Base-by-base conservation (phyloP, 2,329 filamentous ascomycete species). In the Lecanicillium sp. region DNA sequence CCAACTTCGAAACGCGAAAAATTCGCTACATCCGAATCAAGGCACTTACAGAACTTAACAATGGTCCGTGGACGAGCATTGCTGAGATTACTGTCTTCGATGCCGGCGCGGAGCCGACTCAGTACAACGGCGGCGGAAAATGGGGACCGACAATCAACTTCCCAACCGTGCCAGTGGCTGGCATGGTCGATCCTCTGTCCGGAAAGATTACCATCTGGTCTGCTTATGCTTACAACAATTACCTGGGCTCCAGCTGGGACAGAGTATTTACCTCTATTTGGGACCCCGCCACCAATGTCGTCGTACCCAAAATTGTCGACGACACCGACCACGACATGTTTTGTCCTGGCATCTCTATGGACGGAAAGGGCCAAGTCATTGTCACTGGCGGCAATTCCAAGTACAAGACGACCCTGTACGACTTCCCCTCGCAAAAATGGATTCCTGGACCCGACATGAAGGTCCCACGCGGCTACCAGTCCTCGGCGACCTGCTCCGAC, bases 311-410 rank as follows among this genome's bases (percentile, higher is more conserved):
- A 15, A 14, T 47, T 2, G 59, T 69, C 7, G 58, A 62, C 36
- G 58, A 73, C 50, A 77, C 72, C 0, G 54, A 66, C 4, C 72
- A 77, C 53, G 74, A 78, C 55, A 78, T 78, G 75, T 78, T 78
- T 53, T 79, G 77, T 55, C 75, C 77, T 0, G 78, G 76, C 2
- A 75, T 79, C 43, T 72, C 68, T 7, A 60, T 73, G 11, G 71
- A 74, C 48, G 67, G 66, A 14, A 61, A 69, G 7, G 78, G 76
- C 0, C 63, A 67, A 8, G 67, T 78, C 7, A 56, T 81, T 2
- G 70, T 83, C 6, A 75, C 72, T 0, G 78, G 79, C 5, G 79
- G 79, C 1, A 69, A 70, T 20, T 67, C 71, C 47, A 70, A 71
- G 6, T 58, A 63, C 5, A 69, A 68, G 35, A 76, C 73, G 1